phyloP scores from a whole-genome alignment of 495 filamentous ascomycete genomes.

The Hypoxylon trugodes region DNA sequence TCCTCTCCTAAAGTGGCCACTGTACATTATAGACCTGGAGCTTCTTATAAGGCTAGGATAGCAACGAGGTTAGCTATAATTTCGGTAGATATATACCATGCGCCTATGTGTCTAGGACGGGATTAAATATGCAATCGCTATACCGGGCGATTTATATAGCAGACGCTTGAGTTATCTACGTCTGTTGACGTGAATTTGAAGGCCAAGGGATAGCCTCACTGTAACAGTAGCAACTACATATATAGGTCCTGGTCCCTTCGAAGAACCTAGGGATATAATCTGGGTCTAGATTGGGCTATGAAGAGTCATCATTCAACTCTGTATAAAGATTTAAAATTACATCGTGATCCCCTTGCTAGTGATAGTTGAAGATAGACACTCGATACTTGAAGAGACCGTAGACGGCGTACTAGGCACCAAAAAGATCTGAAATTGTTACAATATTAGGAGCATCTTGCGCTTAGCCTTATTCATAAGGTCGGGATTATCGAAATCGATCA shows the following conservation, averaged over 20 bases:
- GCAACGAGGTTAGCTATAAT: background rate
- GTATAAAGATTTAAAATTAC: background rate
- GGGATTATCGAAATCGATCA: background rate
- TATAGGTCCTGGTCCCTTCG: background rate
- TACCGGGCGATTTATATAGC: background rate
- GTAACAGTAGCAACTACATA: slow-evolving; percentile 24
- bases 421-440: too few relatives aligned
- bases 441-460: too few relatives aligned
- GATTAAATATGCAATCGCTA: background rate
- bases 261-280: background rate
- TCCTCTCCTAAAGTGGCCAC: background rate
- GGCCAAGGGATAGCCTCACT: slow-evolving; percentile 13
- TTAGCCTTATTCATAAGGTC: too few relatives aligned
- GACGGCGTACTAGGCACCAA: too few relatives aligned
- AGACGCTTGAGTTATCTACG: background rate
- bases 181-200: background rate
- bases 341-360: background rate
- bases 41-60: background rate
- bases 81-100: slow-evolving; percentile 1
- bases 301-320: slow-evolving; percentile 28
- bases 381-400: too few relatives aligned
- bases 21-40: background rate
- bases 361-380: background rate
- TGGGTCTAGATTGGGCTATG: background rate
- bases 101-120: background rate